These are phyloP conservation scores for Stachybotrys chlorohalonatus DNA, from an alignment of 2,329 filamentous ascomycete species.

Conservation along the genomic window DNA sequence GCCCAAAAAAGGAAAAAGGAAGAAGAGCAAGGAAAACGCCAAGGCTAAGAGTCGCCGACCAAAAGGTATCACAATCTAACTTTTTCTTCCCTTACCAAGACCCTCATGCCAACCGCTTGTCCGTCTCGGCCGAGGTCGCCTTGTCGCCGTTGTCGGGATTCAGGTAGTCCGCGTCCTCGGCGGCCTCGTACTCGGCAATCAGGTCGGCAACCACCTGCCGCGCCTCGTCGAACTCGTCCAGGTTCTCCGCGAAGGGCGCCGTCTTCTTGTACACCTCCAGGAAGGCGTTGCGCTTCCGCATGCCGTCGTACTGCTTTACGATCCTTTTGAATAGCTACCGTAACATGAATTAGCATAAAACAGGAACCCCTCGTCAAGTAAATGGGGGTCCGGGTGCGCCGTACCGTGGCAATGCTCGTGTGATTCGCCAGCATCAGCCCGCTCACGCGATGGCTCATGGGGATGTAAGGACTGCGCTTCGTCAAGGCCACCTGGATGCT, in stretches of 20 bases:
- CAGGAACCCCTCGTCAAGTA: neutral
- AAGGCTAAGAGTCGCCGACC: no score
- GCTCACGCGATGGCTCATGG: conserved; percentile 88
- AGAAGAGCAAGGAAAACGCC: neutral
- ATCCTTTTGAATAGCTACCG: conserved; percentile 81
- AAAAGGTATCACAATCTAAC: neutral
- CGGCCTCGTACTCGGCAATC: conserved; percentile 91
- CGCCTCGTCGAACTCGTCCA: conserved; percentile 93
- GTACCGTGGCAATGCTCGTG: conserved; percentile 84
- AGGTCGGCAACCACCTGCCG: conserved; percentile 84
- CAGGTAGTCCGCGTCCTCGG: conserved; percentile 83
- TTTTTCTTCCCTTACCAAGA: neutral
- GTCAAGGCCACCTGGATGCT: conserved; percentile 96
- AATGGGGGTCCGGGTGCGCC: conserved; percentile 13
- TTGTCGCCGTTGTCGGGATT: conserved; percentile 57
- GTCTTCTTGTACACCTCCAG: conserved; percentile 95
- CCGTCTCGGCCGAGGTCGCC: conserved; percentile 42
- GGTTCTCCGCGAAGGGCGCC: conserved; percentile 80
- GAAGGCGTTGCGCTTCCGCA: conserved; percentile 95
- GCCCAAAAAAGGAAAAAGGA: neutral
- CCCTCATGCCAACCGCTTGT: conserved; percentile 35
- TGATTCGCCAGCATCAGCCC: conserved; percentile 98
- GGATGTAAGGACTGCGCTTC: conserved; percentile 92
- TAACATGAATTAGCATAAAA: neutral
- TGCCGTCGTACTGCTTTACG: conserved; percentile 81